These are phyloP conservation scores for Juncus effusus DNA, from an alignment of 176 grass and related monocot genomes.

Conservation along the genomic window DNA sequence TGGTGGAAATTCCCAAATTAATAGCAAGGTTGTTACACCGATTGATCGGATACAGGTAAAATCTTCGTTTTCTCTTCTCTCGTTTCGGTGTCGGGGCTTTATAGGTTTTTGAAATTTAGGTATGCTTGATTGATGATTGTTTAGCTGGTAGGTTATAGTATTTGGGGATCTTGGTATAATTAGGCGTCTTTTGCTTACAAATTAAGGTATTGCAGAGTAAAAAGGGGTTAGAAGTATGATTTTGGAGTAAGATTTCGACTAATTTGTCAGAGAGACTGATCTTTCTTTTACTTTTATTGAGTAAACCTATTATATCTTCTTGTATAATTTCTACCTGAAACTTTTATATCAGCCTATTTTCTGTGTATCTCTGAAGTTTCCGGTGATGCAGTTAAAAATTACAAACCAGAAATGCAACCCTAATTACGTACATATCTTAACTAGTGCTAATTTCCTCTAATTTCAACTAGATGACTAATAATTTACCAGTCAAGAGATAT, in stretches of 20 bases:
- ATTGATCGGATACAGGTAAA: slow-evolving; percentile 5
- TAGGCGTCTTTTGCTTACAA: not conserved
- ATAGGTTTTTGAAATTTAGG: slow-evolving; percentile 4
- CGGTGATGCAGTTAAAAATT: too few relatives aligned
- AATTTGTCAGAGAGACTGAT: not conserved
- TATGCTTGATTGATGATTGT: slow-evolving; percentile 19
- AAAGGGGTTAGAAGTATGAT: not conserved
- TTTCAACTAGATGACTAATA: too few relatives aligned
- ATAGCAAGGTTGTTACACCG: too few relatives aligned
- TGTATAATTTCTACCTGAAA: slow-evolving; percentile 14
- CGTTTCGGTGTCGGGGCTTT: not conserved
- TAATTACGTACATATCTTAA: too few relatives aligned
- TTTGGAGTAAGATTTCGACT: not conserved
- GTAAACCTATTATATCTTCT: not conserved
- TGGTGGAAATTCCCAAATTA: too few relatives aligned
- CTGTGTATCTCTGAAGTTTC: too few relatives aligned
- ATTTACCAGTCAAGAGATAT: too few relatives aligned
- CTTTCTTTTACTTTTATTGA: slow-evolving; percentile 1
- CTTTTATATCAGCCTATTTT: not conserved
- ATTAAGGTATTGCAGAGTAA: not conserved
- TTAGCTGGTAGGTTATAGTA: not conserved
- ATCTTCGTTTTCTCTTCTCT: not conserved
- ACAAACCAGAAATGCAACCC: too few relatives aligned
- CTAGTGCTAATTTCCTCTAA: too few relatives aligned
- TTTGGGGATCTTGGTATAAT: not conserved